phyloP scores from a whole-genome alignment of 208 protist species.

The Strigomonas culicis region DNA sequence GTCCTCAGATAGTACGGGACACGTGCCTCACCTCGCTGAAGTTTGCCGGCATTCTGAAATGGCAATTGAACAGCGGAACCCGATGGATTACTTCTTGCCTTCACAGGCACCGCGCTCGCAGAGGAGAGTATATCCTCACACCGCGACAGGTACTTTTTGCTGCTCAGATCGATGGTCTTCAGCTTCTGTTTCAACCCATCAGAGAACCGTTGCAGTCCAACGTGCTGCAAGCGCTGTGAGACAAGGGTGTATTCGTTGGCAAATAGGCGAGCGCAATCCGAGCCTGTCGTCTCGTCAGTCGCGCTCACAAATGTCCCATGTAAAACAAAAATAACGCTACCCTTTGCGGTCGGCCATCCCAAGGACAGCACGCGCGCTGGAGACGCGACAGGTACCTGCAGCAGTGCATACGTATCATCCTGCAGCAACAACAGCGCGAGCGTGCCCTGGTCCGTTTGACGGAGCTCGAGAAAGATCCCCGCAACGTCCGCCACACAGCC shows the following conservation, averaged over 20 bases:
- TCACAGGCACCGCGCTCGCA: no score
- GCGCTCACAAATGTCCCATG: constrained; percentile 57
- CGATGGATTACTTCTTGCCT: no score
- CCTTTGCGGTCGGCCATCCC: constrained; percentile 21
- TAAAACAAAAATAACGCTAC: constrained; percentile 35
- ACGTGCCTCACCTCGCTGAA: no score
- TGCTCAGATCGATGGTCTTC: neutral
- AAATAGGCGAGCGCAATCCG: constrained; percentile 61
- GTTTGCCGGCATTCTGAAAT: no score
- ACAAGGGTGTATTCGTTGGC: constrained; percentile 67
- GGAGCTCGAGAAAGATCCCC: constrained; percentile 44
- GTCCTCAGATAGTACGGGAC: neutral
- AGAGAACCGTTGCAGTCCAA: no score
- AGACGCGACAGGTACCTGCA: constrained; percentile 57
- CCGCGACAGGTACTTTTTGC: neutral
- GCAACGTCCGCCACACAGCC: constrained; percentile 45
- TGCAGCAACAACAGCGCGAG: constrained; percentile 37
- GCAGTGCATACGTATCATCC: constrained; percentile 38
- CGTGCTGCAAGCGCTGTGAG: no score
- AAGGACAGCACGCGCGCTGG: constrained; percentile 30
- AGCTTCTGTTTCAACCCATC: no score
- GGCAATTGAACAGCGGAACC: no score
- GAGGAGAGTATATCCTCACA: neutral
- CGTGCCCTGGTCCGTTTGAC: constrained; percentile 24
- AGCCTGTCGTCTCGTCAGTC: constrained; percentile 43